phyloP scores from a whole-genome alignment of 2,329 filamentous ascomycete genomes.

The Xylaria sp. region DNA sequence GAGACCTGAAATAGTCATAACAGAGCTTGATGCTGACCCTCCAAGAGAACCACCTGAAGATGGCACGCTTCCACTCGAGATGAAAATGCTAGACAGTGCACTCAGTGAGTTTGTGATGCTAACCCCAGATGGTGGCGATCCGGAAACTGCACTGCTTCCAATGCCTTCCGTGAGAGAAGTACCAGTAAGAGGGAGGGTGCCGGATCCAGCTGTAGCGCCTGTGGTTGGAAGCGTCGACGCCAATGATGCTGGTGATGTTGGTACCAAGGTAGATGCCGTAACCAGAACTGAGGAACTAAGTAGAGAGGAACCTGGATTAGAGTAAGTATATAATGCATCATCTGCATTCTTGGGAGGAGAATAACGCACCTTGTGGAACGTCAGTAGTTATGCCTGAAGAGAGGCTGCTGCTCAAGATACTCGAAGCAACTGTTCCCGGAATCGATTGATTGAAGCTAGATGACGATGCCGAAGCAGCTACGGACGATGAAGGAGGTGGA shows the following conservation, averaged over 20 bases:
- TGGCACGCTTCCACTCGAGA: conserved; percentile 8
- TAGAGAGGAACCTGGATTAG: conserved; percentile 17
- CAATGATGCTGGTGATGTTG: not conserved
- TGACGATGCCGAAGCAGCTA: conserved; percentile 20
- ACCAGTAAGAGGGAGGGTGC: conserved; percentile 1
- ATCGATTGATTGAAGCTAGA: conserved; percentile 31
- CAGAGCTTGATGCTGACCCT: conserved; percentile 9
- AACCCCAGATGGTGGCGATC: conserved; percentile 14
- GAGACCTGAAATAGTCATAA: conserved; percentile 4
- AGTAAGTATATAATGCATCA: conserved; percentile 5
- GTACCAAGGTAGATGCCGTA: not conserved
- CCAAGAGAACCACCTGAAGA: conserved; percentile 14
- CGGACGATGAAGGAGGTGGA: conserved; percentile 37
- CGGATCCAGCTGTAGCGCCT: not conserved
- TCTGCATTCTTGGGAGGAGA: not conserved
- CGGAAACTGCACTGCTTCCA: conserved; percentile 22
- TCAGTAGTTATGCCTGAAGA: not conserved
- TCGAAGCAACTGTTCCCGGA: conserved; percentile 23
- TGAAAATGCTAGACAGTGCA: conserved; percentile 11
- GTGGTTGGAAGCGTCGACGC: conserved; percentile 8
- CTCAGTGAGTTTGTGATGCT: conserved; percentile 17
- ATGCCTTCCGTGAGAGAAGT: conserved; percentile 26
- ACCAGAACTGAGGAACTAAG: not conserved
- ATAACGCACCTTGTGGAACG: conserved; percentile 18
- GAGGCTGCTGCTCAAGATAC: conserved; percentile 6